phyloP scores from a whole-genome alignment of 2,329 filamentous ascomycete species.

The Fonsecaea pugnacius region DNA sequence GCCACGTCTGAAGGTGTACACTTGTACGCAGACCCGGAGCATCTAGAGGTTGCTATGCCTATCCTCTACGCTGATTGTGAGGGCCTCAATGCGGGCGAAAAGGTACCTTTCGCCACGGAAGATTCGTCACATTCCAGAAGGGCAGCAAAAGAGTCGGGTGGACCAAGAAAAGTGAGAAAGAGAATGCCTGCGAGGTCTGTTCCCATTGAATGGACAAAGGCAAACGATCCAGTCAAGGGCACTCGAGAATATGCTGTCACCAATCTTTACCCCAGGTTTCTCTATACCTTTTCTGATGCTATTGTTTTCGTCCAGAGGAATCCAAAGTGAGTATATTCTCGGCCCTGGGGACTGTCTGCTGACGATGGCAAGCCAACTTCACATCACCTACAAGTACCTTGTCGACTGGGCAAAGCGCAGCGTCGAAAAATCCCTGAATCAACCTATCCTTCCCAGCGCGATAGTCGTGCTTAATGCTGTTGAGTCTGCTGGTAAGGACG shows the following conservation, averaged over 20 bases:
- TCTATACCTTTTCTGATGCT: slow-evolving; percentile 54
- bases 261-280: slow-evolving; percentile 52
- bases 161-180: slow-evolving; percentile 42
- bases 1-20: slow-evolving; percentile 59
- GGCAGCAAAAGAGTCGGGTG: slow-evolving; percentile 34
- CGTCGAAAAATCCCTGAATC: slow-evolving; percentile 60
- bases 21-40: slow-evolving; percentile 56
- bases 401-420: slow-evolving; percentile 58
- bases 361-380: background rate
- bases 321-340: slow-evolving; percentile 36
- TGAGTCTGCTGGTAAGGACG: slow-evolving; percentile 44
- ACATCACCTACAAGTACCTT: slow-evolving; percentile 37
- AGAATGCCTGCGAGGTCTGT: slow-evolving; percentile 30
- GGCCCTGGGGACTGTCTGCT: slow-evolving; percentile 5
- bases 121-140: slow-evolving; percentile 23
- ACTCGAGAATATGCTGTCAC: slow-evolving; percentile 48
- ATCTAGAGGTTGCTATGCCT: slow-evolving; percentile 46
- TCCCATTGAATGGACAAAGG: background rate
- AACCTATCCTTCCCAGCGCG: slow-evolving; percentile 60
- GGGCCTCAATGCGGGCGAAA: slow-evolving; percentile 55
- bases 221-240: background rate
- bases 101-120: slow-evolving; percentile 33
- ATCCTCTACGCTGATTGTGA: slow-evolving; percentile 59
- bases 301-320: slow-evolving; percentile 53
- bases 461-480: slow-evolving; percentile 59